Percentiles rank a stretch among this genome's conserved stretches.
Evolutionary conservation across 2,329 filamentous ascomycete species (phyloP).

Genomic region (Colletotrichum viniferum): DNA sequence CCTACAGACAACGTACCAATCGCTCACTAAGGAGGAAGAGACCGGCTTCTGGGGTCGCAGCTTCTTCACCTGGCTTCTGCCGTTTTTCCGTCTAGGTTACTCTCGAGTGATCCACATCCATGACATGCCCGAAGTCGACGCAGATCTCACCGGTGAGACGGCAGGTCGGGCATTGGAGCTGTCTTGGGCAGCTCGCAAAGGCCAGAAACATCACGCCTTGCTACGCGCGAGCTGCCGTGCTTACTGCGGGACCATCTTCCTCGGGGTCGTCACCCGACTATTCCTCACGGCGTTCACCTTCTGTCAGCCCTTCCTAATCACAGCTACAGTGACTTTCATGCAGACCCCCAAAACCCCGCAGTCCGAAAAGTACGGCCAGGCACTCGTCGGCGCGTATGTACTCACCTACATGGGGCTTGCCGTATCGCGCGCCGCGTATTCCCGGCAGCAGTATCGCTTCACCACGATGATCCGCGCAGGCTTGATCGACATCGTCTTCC

Average conservation of each 20-base stretch:
- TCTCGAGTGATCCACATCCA: constrained; percentile 21
- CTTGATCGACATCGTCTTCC: constrained; percentile 31
- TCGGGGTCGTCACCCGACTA: background rate
- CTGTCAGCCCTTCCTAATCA: constrained; percentile 29
- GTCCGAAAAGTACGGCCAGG: constrained; percentile 25
- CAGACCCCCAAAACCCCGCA: constrained; percentile 16
- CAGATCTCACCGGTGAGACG: background rate
- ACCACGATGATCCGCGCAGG: constrained; percentile 30
- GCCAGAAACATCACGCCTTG: background rate
- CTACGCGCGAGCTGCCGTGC: background rate
- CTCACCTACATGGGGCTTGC: constrained; percentile 36
- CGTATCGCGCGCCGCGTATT: constrained; percentile 32
- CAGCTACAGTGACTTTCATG: constrained; percentile 20
- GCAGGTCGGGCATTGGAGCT: background rate
- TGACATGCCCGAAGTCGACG: constrained; percentile 27
- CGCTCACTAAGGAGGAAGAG: constrained; percentile 20
- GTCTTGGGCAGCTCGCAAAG: background rate
- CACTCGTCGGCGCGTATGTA: constrained; percentile 33
- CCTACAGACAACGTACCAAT: background rate
- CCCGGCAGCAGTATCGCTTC: constrained; percentile 31
- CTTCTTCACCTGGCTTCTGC: constrained; percentile 25
- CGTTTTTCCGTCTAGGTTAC: constrained; percentile 24
- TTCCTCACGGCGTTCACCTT: constrained; percentile 27
- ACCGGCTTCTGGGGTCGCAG: constrained; percentile 26
- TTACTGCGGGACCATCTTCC: background rate